A percentile compares a stretch with the other conserved stretches of the same genome.
Conservation (phyloP, 2,329 filamentous ascomycete species). For the Ascochyta viciae-villosae region DNA sequence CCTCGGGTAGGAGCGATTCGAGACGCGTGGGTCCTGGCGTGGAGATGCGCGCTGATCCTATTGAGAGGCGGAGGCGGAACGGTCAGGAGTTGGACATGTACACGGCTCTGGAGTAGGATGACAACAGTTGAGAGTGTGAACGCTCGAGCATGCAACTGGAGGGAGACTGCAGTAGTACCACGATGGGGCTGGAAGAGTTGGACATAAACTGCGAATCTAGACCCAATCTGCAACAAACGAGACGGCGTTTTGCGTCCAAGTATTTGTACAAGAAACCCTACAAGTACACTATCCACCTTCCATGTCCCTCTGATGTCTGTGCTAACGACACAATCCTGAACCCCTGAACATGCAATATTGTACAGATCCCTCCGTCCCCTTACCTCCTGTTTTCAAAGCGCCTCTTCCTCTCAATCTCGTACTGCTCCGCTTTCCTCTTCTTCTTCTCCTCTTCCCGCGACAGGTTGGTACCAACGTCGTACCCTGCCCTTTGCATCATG, state of each 20-base stretch:
- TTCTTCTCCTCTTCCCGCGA: slow-evolving; percentile 30
- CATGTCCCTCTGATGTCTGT: background rate
- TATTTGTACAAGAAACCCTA: slow-evolving; percentile 25
- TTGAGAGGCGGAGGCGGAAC: slow-evolving; percentile 60
- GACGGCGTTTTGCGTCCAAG: slow-evolving; percentile 21
- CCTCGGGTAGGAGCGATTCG: slow-evolving; percentile 62
- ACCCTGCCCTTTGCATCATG: slow-evolving; percentile 25
- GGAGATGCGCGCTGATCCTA: slow-evolving; percentile 74
- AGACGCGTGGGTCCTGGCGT: slow-evolving; percentile 81
- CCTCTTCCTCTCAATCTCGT: slow-evolving; percentile 36
- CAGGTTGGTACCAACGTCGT: slow-evolving; percentile 24
- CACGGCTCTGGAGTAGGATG: slow-evolving; percentile 69
- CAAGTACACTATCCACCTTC: slow-evolving; percentile 16
- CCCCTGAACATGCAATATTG: slow-evolving; percentile 24
- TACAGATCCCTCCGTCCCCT: slow-evolving; percentile 25
- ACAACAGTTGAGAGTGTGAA: background rate
- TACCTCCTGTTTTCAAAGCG: slow-evolving; percentile 41
- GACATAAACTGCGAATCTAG: background rate
- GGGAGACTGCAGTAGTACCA: background rate
- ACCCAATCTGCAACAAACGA: slow-evolving; percentile 1
- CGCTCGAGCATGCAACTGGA: background rate
- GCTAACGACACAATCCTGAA: background rate
- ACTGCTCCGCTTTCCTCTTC: slow-evolving; percentile 39
- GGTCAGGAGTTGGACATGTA: slow-evolving; percentile 68
- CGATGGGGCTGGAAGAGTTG: background rate